These are phyloP conservation scores for Carallia pectinifolia DNA, from an alignment of 345 rosid genomes.

Conservation along the genomic window DNA sequence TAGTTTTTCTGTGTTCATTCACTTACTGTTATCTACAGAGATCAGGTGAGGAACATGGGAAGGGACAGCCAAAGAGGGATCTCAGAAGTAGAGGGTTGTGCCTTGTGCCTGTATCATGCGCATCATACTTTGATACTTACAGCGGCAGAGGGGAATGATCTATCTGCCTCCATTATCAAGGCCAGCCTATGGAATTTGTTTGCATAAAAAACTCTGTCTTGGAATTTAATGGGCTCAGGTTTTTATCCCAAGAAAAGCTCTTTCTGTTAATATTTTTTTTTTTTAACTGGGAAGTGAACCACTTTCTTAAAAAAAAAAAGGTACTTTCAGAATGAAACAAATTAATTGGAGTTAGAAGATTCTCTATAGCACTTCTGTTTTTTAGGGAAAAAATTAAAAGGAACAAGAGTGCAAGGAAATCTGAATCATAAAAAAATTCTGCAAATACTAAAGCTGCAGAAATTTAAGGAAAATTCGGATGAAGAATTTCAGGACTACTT, in stretches of 20 bases:
- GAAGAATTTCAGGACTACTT: background rate
- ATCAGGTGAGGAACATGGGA: constrained; percentile 15
- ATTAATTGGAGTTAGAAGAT: too few species aligned
- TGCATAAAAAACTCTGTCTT: background rate
- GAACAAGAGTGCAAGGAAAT: background rate
- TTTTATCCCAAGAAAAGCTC: too few species aligned
- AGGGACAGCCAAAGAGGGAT: constrained; percentile 21
- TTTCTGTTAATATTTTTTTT: too few species aligned
- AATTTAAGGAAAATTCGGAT: background rate
- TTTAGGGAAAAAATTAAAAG: background rate
- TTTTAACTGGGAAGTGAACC: too few species aligned
- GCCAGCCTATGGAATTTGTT: background rate
- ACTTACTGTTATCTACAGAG: constrained; percentile 14
- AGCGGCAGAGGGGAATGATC: background rate
- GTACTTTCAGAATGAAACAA: too few species aligned
- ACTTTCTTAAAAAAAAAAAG: too few species aligned
- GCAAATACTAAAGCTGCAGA: background rate
- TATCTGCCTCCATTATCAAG: background rate
- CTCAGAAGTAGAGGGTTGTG: constrained; percentile 38
- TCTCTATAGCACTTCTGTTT: too few species aligned
- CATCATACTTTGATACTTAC: constrained; percentile 16
- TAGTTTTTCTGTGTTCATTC: background rate
- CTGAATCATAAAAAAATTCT: background rate
- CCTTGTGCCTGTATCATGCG: constrained; percentile 37
- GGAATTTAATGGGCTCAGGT: constrained; percentile 1